These are phyloP conservation scores for Claviceps arundinis DNA, from an alignment of 2,329 filamentous ascomycete species.

Conservation along the genomic window DNA sequence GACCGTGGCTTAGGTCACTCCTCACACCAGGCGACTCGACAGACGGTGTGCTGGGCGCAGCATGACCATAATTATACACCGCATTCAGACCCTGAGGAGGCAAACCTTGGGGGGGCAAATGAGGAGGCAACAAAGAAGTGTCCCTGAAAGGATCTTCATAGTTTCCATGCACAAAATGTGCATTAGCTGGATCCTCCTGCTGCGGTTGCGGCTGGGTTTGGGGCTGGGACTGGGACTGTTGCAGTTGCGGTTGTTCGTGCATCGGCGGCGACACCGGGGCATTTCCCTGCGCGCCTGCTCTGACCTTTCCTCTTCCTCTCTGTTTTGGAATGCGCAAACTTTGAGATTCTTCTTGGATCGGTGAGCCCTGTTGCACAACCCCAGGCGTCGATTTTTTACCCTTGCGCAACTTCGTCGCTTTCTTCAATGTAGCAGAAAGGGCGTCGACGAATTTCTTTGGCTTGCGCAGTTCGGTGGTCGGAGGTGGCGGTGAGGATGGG, in stretches of 20 bases:
- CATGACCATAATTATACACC: conserved; percentile 19
- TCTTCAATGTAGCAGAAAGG: conserved; percentile 27
- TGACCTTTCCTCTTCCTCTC: conserved; percentile 14
- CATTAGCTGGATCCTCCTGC: conserved; percentile 13
- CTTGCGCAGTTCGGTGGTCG: conserved; percentile 17
- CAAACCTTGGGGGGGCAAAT: conserved; percentile 3
- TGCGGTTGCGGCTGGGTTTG: neutral
- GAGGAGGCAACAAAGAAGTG: conserved; percentile 12
- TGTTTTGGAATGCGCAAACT: conserved; percentile 22
- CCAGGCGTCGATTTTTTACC: conserved; percentile 12
- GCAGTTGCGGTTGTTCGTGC: conserved; percentile 13
- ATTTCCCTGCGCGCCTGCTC: conserved; percentile 9
- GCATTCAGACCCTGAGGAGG: conserved; percentile 12
- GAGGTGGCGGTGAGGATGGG: conserved; percentile 20
- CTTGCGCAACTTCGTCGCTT: conserved; percentile 23
- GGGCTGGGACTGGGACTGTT: too few species aligned
- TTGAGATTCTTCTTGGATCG: conserved; percentile 15
- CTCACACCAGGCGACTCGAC: conserved; percentile 25
- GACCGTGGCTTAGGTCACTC: conserved; percentile 17
- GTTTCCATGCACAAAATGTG: conserved; percentile 22
- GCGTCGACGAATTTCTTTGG: conserved; percentile 28
- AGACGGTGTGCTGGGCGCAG: conserved; percentile 24
- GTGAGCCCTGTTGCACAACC: conserved; percentile 16
- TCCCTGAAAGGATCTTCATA: conserved; percentile 27
- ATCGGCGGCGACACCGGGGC: conserved; percentile 14